Conservation (phyloP, 2,329 filamentous ascomycete species). For the Stagonosporopsis chrysanthemi region DNA sequence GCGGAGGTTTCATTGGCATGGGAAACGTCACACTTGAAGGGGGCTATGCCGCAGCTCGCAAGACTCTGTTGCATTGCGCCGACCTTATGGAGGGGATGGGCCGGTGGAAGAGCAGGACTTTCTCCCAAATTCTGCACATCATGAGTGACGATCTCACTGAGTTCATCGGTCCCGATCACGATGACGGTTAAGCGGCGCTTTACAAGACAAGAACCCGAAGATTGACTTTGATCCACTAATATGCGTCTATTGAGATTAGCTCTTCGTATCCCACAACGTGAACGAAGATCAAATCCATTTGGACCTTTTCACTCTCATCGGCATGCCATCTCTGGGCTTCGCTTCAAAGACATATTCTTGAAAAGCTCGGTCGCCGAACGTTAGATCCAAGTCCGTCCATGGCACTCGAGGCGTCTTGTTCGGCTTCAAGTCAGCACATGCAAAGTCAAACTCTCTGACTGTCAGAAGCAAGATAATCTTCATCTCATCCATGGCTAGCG, state of each 20-base stretch:
- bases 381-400: constrained; percentile 40
- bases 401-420: constrained; percentile 33
- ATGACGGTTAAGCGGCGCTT: constrained; percentile 3
- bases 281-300: constrained; percentile 13
- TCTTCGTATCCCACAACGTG: background rate
- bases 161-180: constrained; percentile 14
- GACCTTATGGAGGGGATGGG: constrained; percentile 62
- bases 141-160: constrained; percentile 62
- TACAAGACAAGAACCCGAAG: background rate
- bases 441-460: constrained; percentile 60
- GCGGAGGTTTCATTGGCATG: constrained; percentile 58
- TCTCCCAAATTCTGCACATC: constrained; percentile 61
- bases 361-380: constrained; percentile 42
- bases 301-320: constrained; percentile 38
- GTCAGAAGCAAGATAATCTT: constrained; percentile 60
- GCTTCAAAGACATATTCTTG: constrained; percentile 44
- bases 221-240: background rate
- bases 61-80: constrained; percentile 61
- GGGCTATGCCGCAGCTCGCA: constrained; percentile 60
- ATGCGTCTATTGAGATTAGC: background rate
- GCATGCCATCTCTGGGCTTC: constrained; percentile 42
- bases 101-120: constrained; percentile 60
- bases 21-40: constrained; percentile 58
- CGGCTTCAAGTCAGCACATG: constrained; percentile 36
- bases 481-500: constrained; percentile 62